Percentiles rank a stretch among this genome's conserved stretches.
Evolutionary conservation across 305 asterid genomes (phyloP).

Genomic region (Fraxinus latifolia): DNA sequence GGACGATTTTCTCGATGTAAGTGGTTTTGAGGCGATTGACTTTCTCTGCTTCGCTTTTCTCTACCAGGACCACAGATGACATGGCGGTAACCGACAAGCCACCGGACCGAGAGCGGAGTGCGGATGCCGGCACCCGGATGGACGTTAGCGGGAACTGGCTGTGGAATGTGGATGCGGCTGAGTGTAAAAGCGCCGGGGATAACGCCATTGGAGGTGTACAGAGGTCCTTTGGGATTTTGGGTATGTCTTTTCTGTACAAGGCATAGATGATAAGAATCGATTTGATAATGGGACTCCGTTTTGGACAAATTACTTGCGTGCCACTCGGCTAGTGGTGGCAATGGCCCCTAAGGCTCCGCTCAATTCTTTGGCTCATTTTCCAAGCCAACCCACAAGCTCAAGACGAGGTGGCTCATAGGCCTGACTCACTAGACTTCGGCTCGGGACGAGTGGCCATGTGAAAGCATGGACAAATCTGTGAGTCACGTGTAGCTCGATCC

Average conservation of each 20-base stretch:
- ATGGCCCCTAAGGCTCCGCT: too few species aligned
- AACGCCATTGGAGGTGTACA: conserved; percentile 51
- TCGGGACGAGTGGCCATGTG: too few species aligned
- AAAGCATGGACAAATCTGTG: too few species aligned
- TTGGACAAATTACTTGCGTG: conserved; percentile 7
- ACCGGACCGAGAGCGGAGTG: conserved; percentile 29
- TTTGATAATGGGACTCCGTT: background rate
- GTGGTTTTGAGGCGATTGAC: conserved; percentile 58
- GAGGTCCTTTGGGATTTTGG: conserved; percentile 18
- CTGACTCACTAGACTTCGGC: background rate
- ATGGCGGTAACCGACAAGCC: conserved; percentile 54
- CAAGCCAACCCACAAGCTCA: too few species aligned
- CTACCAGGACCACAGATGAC: conserved; percentile 60
- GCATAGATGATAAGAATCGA: conserved; percentile 30
- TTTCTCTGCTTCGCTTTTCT: conserved; percentile 68
- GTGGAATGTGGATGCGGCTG: conserved; percentile 56
- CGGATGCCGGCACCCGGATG: conserved; percentile 37
- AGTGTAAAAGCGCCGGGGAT: conserved; percentile 63
- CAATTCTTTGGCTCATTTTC: too few species aligned
- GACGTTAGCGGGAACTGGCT: conserved; percentile 37
- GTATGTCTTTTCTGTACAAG: conserved; percentile 21
- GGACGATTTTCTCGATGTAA: conserved; percentile 70
- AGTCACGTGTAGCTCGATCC: too few species aligned
- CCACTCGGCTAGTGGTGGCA: conserved; percentile 7
- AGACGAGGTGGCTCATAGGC: background rate